phyloP scores from a whole-genome alignment of 257 asterid species.

The Anisodus acutangulus region DNA sequence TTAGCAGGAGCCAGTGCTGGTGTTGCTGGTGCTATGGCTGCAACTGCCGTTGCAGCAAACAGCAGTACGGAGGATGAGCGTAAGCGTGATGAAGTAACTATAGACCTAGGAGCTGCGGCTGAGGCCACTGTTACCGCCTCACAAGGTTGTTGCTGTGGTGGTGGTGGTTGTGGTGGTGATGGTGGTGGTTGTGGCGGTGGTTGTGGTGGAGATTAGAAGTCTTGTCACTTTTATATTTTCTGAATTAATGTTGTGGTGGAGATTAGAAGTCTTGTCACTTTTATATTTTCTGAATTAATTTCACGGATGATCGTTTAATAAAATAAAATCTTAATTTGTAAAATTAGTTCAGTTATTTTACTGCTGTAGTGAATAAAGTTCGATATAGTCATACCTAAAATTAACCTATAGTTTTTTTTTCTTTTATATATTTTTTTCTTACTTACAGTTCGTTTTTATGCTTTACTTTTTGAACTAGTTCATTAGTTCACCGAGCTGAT shows the following conservation, averaged over 20 bases:
- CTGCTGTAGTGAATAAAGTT: not conserved
- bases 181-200: not conserved
- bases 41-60: not conserved
- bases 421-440: not conserved
- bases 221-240: not conserved
- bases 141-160: conserved; percentile 23
- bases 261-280: not conserved
- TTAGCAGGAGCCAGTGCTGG: not conserved
- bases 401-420: not conserved
- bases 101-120: not conserved
- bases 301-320: too few relatives aligned
- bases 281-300: too few relatives aligned
- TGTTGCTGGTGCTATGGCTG: not conserved
- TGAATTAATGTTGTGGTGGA: not conserved
- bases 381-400: not conserved
- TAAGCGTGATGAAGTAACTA: not conserved
- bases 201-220: not conserved
- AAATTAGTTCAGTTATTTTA: not conserved
- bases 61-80: not conserved
- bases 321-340: too few relatives aligned
- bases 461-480: not conserved
- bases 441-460: not conserved
- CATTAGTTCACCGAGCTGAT: not conserved
- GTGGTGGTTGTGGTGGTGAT: not conserved
- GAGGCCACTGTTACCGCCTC: not conserved